Percentiles rank a stretch among this genome's conserved stretches.
Conservation (phyloP, 805 yeast genomes). For the Clavispora vitiphila region DNA sequence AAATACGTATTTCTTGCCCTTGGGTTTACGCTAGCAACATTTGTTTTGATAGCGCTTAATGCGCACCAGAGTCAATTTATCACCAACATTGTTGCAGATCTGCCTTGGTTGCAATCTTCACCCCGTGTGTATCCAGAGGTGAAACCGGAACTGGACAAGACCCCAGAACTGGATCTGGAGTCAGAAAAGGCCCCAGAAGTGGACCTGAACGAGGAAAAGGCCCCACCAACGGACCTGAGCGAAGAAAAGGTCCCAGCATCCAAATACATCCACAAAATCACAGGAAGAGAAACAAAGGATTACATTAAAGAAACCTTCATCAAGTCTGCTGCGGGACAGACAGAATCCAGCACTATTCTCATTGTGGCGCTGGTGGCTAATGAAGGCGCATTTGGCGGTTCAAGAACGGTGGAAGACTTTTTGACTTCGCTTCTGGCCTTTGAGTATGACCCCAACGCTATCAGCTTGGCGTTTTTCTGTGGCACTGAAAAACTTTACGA, state of each 20-base stretch:
- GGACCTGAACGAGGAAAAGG: too few relatives aligned
- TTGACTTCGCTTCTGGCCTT: slow-evolving; percentile 24
- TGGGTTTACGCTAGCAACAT: not conserved
- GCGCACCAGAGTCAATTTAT: not conserved
- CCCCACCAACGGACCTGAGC: too few relatives aligned
- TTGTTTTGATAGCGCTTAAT: not conserved
- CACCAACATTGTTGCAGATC: not conserved
- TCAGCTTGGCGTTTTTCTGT: slow-evolving; percentile 27
- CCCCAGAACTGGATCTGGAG: too few relatives aligned
- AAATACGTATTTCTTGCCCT: not conserved
- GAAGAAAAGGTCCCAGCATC: too few relatives aligned
- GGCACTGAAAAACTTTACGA: slow-evolving; percentile 25
- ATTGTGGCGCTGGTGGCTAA: slow-evolving; percentile 24
- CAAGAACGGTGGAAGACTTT: slow-evolving; percentile 27
- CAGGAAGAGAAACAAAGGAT: not conserved
- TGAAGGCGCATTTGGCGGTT: slow-evolving; percentile 31
- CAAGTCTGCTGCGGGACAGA: not conserved
- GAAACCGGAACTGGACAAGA: too few relatives aligned
- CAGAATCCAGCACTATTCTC: slow-evolving; percentile 7
- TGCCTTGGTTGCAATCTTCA: too few relatives aligned
- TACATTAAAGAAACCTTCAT: not conserved
- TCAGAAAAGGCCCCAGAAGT: too few relatives aligned
- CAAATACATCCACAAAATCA: not conserved
- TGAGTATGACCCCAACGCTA: slow-evolving; percentile 15
- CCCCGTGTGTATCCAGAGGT: too few relatives aligned